phyloP scores from a whole-genome alignment of 441 rosid genomes.

The Monsonia emarginata region DNA sequence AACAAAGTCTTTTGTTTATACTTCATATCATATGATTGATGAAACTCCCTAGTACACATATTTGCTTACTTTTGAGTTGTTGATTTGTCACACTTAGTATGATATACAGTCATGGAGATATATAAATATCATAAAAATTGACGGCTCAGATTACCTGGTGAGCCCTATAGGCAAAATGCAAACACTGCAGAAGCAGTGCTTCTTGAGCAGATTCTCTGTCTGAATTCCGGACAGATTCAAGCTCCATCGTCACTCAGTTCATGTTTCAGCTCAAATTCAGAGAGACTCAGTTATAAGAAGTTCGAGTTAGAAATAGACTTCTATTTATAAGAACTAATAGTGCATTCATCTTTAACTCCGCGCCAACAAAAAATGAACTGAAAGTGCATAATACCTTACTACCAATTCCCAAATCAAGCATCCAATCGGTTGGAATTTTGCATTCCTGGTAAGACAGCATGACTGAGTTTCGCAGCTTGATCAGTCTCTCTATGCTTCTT shows the following conservation, averaged over 20 bases:
- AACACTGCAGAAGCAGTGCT: slow-evolving; percentile 69
- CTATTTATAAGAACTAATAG: neutral
- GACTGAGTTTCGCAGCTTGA: slow-evolving; percentile 47
- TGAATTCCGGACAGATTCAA: slow-evolving; percentile 36
- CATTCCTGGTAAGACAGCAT: slow-evolving; percentile 50
- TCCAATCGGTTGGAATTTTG: slow-evolving; percentile 75
- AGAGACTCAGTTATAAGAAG: too few species aligned
- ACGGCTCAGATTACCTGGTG: slow-evolving; percentile 82
- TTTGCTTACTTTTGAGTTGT: too few species aligned
- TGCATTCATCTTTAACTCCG: neutral
- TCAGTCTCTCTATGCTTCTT: slow-evolving; percentile 50
- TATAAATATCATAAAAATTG: too few species aligned
- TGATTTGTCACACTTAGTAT: too few species aligned
- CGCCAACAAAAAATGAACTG: neutral
- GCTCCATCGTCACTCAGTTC: slow-evolving; percentile 66
- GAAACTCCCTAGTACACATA: too few species aligned
- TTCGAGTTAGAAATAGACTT: too few species aligned
- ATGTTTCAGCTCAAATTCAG: slow-evolving; percentile 24
- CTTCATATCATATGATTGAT: too few species aligned
- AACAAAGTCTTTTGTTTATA: too few species aligned
- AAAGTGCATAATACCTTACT: slow-evolving; percentile 37
- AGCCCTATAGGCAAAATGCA: slow-evolving; percentile 67
- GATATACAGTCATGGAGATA: too few species aligned
- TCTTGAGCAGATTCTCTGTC: slow-evolving; percentile 31
- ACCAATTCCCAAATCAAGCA: slow-evolving; percentile 73